A percentile compares a stretch with the other conserved stretches of the same genome.
phyloP scores from a whole-genome alignment of 306 rosid species.

The Sindora glabra region DNA sequence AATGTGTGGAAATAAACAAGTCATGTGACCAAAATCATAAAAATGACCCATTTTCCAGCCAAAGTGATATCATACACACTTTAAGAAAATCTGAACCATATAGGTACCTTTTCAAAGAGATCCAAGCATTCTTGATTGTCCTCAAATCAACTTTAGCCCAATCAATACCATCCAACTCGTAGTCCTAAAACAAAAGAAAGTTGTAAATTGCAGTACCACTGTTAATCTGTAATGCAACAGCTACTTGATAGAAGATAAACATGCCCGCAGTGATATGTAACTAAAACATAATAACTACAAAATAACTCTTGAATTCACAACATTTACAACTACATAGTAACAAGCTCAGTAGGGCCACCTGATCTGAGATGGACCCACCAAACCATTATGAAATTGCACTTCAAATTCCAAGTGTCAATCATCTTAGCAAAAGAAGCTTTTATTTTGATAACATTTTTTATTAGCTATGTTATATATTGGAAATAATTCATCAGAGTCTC shows the following conservation, averaged over 20 bases:
- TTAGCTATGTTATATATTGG: background rate
- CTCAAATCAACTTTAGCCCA: slow-evolving; percentile 54
- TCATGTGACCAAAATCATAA: background rate
- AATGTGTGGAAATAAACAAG: slow-evolving; percentile 5
- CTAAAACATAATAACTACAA: too few species aligned
- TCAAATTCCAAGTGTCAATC: background rate
- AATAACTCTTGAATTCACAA: too few species aligned
- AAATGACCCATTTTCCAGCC: background rate
- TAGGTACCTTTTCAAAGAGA: slow-evolving; percentile 86
- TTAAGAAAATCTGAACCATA: background rate
- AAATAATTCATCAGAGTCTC: background rate
- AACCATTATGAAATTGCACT: background rate
- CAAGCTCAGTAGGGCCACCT: too few species aligned
- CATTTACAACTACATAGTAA: too few species aligned
- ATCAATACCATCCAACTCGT: slow-evolving; percentile 62
- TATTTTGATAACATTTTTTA: background rate
- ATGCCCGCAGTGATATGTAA: background rate
- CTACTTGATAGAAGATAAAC: background rate
- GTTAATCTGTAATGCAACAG: slow-evolving; percentile 9
- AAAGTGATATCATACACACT: background rate
- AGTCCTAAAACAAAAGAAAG: slow-evolving; percentile 49
- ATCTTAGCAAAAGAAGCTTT: background rate
- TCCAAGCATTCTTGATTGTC: slow-evolving; percentile 93
- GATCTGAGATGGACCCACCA: too few species aligned
- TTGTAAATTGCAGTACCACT: slow-evolving; percentile 7